phyloP scores from a whole-genome alignment of 805 yeast species.

The Ogataea siamensis region DNA sequence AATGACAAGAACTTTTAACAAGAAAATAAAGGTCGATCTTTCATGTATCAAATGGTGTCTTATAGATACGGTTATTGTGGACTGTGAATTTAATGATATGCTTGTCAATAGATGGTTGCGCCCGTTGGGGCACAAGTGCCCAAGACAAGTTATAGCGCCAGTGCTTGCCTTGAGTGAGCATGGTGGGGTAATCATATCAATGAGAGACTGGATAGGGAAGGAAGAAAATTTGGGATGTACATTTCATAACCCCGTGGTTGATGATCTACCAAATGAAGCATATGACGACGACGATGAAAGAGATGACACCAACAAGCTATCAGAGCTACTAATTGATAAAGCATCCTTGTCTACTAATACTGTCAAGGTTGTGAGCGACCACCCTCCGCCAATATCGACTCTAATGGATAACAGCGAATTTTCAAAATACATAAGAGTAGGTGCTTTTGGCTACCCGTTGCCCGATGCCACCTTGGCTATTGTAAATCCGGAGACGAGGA shows the following conservation, averaged over 20 bases:
- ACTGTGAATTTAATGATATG: conserved; percentile 89
- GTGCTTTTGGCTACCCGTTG: conserved; percentile 90
- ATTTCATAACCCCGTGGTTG: conserved; percentile 36
- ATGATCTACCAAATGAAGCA: conserved; percentile 38
- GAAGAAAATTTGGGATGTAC: conserved; percentile 59
- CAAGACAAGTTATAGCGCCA: conserved; percentile 81
- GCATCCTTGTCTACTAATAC: conserved; percentile 69
- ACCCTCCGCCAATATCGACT: conserved; percentile 52
- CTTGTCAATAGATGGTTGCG: conserved; percentile 85
- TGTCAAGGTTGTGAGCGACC: conserved; percentile 62
- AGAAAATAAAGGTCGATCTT: conserved; percentile 70
- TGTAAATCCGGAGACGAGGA: conserved; percentile 88
- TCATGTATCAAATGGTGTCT: conserved; percentile 85
- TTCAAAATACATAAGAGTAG: conserved; percentile 62
- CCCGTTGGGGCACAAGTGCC: conserved; percentile 81
- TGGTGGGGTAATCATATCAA: conserved; percentile 92
- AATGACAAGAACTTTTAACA: conserved; percentile 75
- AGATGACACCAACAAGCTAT: conserved; percentile 39
- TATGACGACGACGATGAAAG: conserved; percentile 19
- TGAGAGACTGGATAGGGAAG: conserved; percentile 86
- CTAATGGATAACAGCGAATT: conserved; percentile 37
- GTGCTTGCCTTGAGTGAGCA: conserved; percentile 85
- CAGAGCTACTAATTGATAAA: conserved; percentile 71
- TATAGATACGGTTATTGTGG: conserved; percentile 84
- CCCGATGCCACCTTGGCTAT: conserved; percentile 93